A percentile compares a stretch with the other conserved stretches of the same genome.
These are phyloP conservation scores for Neurospora hispaniola DNA, from an alignment of 495 filamentous ascomycete genomes.

Conservation along the genomic window DNA sequence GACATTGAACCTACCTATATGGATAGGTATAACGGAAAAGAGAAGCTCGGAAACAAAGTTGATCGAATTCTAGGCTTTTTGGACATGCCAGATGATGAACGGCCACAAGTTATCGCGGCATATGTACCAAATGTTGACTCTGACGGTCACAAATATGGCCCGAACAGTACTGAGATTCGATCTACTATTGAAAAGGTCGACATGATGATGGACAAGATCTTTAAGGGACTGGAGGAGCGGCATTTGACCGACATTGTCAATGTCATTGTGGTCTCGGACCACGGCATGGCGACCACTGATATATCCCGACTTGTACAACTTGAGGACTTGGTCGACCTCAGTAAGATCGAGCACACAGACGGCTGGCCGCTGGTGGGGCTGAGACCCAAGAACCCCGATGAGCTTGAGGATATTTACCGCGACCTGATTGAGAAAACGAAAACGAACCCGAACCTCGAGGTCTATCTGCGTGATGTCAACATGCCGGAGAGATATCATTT, in stretches of 20 bases:
- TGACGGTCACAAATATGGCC: slow-evolving; percentile 78
- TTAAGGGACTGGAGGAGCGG: slow-evolving; percentile 64
- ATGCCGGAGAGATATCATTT: slow-evolving; percentile 93
- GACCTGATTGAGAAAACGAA: slow-evolving; percentile 38
- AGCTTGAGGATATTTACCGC: slow-evolving; percentile 45
- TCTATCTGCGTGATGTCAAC: slow-evolving; percentile 66
- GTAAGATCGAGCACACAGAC: slow-evolving; percentile 70
- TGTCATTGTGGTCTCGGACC: slow-evolving; percentile 94
- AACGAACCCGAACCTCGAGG: slow-evolving; percentile 59
- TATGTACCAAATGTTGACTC: slow-evolving; percentile 89
- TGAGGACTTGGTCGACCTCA: slow-evolving; percentile 76
- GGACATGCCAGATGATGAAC: slow-evolving; percentile 64
- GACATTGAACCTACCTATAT: slow-evolving; percentile 59
- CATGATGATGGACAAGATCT: slow-evolving; percentile 61
- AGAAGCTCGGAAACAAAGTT: slow-evolving; percentile 62
- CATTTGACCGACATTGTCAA: slow-evolving; percentile 88
- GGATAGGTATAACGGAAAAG: slow-evolving; percentile 74
- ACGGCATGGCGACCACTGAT: slow-evolving; percentile 93
- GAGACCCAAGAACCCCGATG: slow-evolving; percentile 55
- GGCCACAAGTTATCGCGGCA: slow-evolving; percentile 85
- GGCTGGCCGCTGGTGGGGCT: slow-evolving; percentile 92
- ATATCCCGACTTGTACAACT: slow-evolving; percentile 75
- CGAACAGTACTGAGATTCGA: slow-evolving; percentile 85
- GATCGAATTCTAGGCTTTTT: slow-evolving; percentile 66
- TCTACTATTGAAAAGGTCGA: slow-evolving; percentile 67